Base-by-base conservation (phyloP, 2,329 filamentous ascomycete genomes). In the Chrysoporthe cubensis region DNA sequence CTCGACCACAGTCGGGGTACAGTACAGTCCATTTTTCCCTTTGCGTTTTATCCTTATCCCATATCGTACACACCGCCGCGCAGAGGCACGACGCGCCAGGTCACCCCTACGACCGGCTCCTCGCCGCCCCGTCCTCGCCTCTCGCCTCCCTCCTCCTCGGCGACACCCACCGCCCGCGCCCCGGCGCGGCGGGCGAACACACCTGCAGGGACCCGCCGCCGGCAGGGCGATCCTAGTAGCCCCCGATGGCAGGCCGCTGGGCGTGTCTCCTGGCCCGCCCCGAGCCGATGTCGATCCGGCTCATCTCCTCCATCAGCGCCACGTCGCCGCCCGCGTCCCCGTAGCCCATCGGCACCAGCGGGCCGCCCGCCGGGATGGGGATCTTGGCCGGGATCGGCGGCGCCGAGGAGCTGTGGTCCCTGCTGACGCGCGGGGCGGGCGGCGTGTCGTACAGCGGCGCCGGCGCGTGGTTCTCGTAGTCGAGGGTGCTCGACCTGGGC, bases 321-420 rank as follows among this genome's bases (percentile, higher is more conserved):
- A 84, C 83, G 70, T 87, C 82, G 66, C 84, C 84, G 5, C 77
- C 84, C 5, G 76, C 78, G 40, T 73, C 67, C 16, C 68, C 71
- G 8, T 72, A 71, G 61, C 72, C 73, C 71, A 75, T 74, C 1
- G 70, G 56, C 9, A 71, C 67, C 61, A 77, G 71, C 42, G 73
- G 76, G 43, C 80, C 82, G 70, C 80, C 84, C 80, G 82, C 84
- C n/a, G 77, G 65, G 32, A 91, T 77, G 1, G 90, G 89, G 9
- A 92, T 81, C 78, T 93, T 93, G n/a, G 89, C 89, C 3, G 91
- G 90, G 61, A 92, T 84, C 0, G 88, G 87, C 14, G 90, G 90
- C 0, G 80, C 82, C 21, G 76, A 80, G 7, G 73, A 68, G 57
- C 76, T 74, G 34, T 76, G 65, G 75, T 79, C 74, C 40, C 76